Conservation (phyloP, 805 yeast species). For the Cyberlindnera bimundalis region DNA sequence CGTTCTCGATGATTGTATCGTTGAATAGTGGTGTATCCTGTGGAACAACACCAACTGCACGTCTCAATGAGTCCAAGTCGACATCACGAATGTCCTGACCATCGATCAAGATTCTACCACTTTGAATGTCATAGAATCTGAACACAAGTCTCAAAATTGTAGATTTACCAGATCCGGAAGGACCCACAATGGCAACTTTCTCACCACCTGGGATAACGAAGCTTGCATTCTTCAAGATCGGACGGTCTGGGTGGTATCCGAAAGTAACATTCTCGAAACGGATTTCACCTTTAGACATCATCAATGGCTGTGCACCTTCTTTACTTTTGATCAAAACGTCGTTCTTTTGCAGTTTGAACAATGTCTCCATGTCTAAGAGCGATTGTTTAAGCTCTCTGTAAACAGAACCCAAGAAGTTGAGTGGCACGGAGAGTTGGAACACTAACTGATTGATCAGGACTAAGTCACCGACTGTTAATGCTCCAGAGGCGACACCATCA, state of each 20-base stretch:
- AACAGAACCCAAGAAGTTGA: slow-evolving; percentile 92
- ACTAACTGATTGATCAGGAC: slow-evolving; percentile 94
- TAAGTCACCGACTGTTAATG: slow-evolving; percentile 88
- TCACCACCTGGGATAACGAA: slow-evolving; percentile 88
- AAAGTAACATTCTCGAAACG: slow-evolving; percentile 87
- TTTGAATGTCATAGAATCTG: slow-evolving; percentile 80
- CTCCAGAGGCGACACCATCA: slow-evolving; percentile 81
- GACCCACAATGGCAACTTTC: slow-evolving; percentile 93
- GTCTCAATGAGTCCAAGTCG: slow-evolving; percentile 70
- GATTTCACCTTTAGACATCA: slow-evolving; percentile 59
- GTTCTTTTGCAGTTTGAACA: slow-evolving; percentile 80
- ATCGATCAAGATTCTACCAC: slow-evolving; percentile 78
- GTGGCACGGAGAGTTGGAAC: slow-evolving; percentile 91
- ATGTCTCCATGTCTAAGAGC: slow-evolving; percentile 90
- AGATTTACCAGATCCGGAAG: slow-evolving; percentile 94
- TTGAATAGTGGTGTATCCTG: slow-evolving; percentile 96
- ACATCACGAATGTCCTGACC: slow-evolving; percentile 83
- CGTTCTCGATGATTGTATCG: slow-evolving; percentile 83
- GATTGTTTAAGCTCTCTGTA: slow-evolving; percentile 94
- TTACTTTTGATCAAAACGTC: slow-evolving; percentile 61
- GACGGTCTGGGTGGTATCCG: slow-evolving; percentile 87
- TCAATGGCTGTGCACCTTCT: slow-evolving; percentile 59
- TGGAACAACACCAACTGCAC: slow-evolving; percentile 86
- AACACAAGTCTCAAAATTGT: slow-evolving; percentile 81
- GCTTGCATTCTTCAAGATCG: slow-evolving; percentile 74